These are phyloP conservation scores for Actinomortierella wolfii DNA, from an alignment of 371 early-diverging fungal species.

Conservation along the genomic window DNA sequence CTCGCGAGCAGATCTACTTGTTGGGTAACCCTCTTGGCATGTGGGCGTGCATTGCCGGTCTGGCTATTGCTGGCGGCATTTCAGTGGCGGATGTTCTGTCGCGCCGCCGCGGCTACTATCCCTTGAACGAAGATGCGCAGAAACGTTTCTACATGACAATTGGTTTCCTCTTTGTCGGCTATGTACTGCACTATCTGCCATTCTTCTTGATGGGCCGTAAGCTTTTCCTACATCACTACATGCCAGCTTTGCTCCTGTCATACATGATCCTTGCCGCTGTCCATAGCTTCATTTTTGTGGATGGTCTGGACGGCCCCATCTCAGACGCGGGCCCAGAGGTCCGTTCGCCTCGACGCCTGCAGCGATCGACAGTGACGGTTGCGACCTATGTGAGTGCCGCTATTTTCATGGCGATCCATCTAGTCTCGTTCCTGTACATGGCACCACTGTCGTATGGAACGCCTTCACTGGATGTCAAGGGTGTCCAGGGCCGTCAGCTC, in stretches of 20 bases:
- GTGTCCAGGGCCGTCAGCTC: conserved; percentile 72
- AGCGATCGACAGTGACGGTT: conserved; percentile 29
- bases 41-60: conserved; percentile 72
- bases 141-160: conserved; percentile 65
- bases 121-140: conserved; percentile 60
- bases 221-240: conserved; percentile 97
- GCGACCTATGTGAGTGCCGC: conserved; percentile 50
- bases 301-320: conserved; percentile 62
- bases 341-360: conserved; percentile 18
- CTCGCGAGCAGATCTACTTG: conserved; percentile 90
- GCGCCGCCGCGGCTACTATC: conserved; percentile 73
- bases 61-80: conserved; percentile 62
- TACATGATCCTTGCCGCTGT: conserved; percentile 76
- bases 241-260: conserved; percentile 85
- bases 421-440: conserved; percentile 61
- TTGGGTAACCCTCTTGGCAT: conserved; percentile 96
- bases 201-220: conserved; percentile 97
- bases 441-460: conserved; percentile 73
- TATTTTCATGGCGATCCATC: conserved; percentile 52
- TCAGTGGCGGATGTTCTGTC: conserved; percentile 68
- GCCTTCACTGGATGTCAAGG: conserved; percentile 56
- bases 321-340: conserved; percentile 47
- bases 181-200: conserved; percentile 92
- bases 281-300: conserved; percentile 69
- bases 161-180: conserved; percentile 87